Evolutionary conservation across 768 basidiomycete genomes (phyloP), one percentile per base, ranked within the genome.

Genomic region (Infundibulicybe gibba): DNA sequence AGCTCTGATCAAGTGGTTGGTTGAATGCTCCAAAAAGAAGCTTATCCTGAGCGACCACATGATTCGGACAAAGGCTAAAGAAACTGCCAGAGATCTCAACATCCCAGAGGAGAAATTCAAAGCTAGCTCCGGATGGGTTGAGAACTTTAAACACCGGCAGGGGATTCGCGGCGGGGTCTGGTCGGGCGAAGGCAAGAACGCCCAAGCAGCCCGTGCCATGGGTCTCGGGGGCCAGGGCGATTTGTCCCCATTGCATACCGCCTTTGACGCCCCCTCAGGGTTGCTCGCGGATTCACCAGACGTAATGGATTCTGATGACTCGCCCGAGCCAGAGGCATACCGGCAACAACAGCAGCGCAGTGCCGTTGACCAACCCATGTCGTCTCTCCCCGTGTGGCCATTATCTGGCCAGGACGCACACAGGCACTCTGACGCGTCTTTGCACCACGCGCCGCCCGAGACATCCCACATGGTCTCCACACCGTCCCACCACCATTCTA

Each of bases 101-200:
- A 80, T 86, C 50, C 61, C 74, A 40, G 77, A 82, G 49, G 85
- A 87, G 47, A 77, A 79, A 61, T 94, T 94, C 78, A 94, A 93
- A 66, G 91, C 88, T n/a, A 89, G 85, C 59, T 82, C 86, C 9
- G 90, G 90, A 3, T 94, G 92, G 92, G 76, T 94, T 45, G 90
- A 94, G 61, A 90, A 90, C 62, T 94, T 93, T 73, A 94, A 93
- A 68, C 77, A 80, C 55, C 83, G 92, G 31, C 79, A 87, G 52
- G 81, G 81, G 49, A 88, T 94, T 50, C 76, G 80, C 37, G 77
- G 78, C 17, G 89, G 88, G 1, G 66, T 76, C 15, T 84, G 77
- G 76, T 66, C 44, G 57, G 77, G 70, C 58, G 66, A 57, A 42
- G 59, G 61, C 40, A 63, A 63, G 4, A 54, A 51, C 19, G 34